Conservation (phyloP, 331 rosid species). For the Dryas integrifolia region DNA sequence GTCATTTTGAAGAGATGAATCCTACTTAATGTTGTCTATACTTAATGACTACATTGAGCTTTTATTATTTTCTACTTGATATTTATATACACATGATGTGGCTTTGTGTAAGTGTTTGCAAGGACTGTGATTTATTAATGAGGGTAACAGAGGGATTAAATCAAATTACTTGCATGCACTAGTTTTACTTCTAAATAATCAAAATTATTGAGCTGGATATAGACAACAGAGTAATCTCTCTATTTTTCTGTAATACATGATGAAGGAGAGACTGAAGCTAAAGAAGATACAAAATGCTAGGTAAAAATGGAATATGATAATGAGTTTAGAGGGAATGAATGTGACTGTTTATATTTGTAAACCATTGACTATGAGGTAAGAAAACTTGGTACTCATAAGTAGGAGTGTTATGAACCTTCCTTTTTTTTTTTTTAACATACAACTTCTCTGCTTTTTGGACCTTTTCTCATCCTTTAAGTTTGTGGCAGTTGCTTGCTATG, state of each 20-base stretch:
- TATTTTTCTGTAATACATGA: too few species aligned
- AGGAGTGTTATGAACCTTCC: background rate
- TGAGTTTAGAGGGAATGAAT: background rate
- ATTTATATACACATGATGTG: too few species aligned
- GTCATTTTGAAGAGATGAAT: too few species aligned
- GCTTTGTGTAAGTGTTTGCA: background rate
- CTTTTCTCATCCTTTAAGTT: conserved; percentile 27
- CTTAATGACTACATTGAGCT: too few species aligned
- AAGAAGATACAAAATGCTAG: background rate
- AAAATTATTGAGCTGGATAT: too few species aligned
- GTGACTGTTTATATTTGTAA: background rate
- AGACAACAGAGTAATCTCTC: too few species aligned
- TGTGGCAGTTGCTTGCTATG: conserved; percentile 69
- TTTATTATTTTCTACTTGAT: too few species aligned
- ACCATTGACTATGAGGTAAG: background rate
- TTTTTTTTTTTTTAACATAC: background rate
- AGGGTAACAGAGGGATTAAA: background rate
- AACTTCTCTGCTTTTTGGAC: background rate
- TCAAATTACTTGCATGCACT: background rate
- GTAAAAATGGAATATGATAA: background rate
- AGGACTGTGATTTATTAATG: background rate
- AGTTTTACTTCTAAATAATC: too few species aligned
- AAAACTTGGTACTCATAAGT: background rate
- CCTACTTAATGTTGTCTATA: too few species aligned
- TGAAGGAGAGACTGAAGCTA: background rate